Base-by-base conservation (phyloP, 2,329 filamentous ascomycete genomes). In the Hypoxylon sp. region DNA sequence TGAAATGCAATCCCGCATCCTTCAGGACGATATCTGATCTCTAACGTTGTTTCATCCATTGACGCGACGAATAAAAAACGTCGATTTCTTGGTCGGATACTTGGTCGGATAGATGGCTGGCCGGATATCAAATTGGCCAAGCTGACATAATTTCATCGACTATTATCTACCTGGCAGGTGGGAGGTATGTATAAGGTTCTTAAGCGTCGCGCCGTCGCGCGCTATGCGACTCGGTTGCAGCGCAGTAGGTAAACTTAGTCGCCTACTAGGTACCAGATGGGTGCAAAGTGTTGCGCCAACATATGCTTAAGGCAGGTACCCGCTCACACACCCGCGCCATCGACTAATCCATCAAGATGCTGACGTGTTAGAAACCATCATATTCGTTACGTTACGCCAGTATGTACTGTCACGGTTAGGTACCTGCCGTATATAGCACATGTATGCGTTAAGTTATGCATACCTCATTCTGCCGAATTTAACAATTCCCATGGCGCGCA, bases 1-100 rank as follows among this genome's bases (percentile, higher is more conserved):
- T 64, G 65, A 58, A 56, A 56, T 62, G 62, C 58, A 59, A 64
- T 62, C 57, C 57, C 35, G 44, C 57, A 66, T 66, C 66, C 62
- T 69, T 63, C 62, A 33, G 42, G 25, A 48, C 49, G 35, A 50
- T 42, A 20, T n/a, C 48, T 8, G 27, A 53, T 25, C 27, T 61
- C 17, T 22, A 44, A 60, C 30, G 14, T 51, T 50, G 65, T 64
- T 64, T 60, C 65, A 64, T 64, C 49, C 46, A 33, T 7, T 48
- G 10, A 7, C 13, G 4, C 13, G 37, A 51, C 61, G 49, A 68
- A 68, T 61, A 25, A 63, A 35, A 51, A n/a, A 25, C 27, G n/a
- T 14, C 17, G 2, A 11, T 17, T 30, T 17, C 25, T 27, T 27
- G 25, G n/a, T 4, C 20, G n/a, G 17, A 33, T 53, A 2, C 13